A percentile compares a stretch with the other conserved stretches of the same genome.
Evolutionary conservation across 2,329 filamentous ascomycete species (phyloP).

Genomic region (Ceratocystiopsis minuta): DNA sequence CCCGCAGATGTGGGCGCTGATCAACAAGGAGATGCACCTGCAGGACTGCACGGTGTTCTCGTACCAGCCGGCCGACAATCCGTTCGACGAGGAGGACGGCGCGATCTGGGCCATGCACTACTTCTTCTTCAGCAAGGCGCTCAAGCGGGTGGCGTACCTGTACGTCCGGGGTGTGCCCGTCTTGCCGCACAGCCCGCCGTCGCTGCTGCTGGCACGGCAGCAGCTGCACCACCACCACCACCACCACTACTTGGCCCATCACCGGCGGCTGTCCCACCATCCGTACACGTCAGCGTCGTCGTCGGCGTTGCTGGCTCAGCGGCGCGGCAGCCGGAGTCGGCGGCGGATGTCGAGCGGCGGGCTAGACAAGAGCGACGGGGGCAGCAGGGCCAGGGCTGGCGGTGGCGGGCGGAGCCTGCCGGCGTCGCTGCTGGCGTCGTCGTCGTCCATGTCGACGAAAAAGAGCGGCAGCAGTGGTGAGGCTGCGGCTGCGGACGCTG

Average conservation of each 20-base stretch:
- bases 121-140: constrained; percentile 89
- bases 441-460: background rate
- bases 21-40: constrained; percentile 89
- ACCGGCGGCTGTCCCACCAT: background rate
- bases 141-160: constrained; percentile 86
- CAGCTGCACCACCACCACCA: constrained; percentile 4
- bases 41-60: constrained; percentile 79
- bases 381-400: constrained; percentile 15
- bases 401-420: background rate
- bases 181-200: constrained; percentile 41
- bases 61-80: constrained; percentile 77
- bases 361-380: background rate
- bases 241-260: background rate
- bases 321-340: constrained; percentile 7
- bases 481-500: background rate
- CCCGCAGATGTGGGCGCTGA: constrained; percentile 75
- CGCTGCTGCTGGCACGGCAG: constrained; percentile 16
- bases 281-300: no score
- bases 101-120: constrained; percentile 93
- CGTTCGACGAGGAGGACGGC: constrained; percentile 79
- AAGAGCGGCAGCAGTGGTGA: constrained; percentile 9
- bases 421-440: background rate
- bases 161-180: constrained; percentile 79
- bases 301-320: background rate
- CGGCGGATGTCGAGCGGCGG: constrained; percentile 1